Base-by-base conservation (phyloP, 805 yeast genomes). In the Saccharomyces paradoxus region DNA sequence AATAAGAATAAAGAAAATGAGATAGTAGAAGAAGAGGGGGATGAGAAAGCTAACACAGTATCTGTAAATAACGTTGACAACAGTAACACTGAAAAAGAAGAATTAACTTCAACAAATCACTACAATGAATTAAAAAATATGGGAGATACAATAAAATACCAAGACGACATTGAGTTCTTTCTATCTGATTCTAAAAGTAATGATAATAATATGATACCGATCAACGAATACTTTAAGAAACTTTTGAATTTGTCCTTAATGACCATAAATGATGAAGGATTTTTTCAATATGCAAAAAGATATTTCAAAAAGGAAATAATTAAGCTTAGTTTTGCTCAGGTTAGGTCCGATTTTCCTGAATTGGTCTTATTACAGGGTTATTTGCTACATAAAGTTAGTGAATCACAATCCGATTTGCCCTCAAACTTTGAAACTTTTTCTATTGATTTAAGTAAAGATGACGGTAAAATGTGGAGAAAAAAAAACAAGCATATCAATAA, bases 91-190 rank as follows among this genome's bases (percentile, higher is more conserved):
- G 50, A 41, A 32, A 47, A 32, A 17, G 55, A 52, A 30, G 58
- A 50, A 13, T 41, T 48, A 22, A 53, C 28, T 12, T 31, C 55
- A n/a, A 57, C 60, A 26, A 27, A 48, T 32, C 65, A 66, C 51
- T 63, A 59, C 48, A 64, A 64, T 49, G 70, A 67, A 51, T 53
- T 68, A 50, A 64, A 58, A 52, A 63, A 62, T 31, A 61, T 66
- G 53, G 80, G 80, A 2, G 64, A 65, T 26, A 62, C 63, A 14
- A 55, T 70, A 1, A 69, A 71, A 52, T 68, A 59, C 49, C 61
- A 61, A 47, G 75, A 74, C 51, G 76, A 74, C 31, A 55, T 70
- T 32, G 72, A 65, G n/a, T 73, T 72, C 52, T 51, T 74, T 5
- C 37, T 66, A 1, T 67, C 63, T 12, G 55, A 51, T n/a, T 50